Conservation (phyloP, 2,329 filamentous ascomycete genomes). For the Sporothrix dimorphospora region DNA sequence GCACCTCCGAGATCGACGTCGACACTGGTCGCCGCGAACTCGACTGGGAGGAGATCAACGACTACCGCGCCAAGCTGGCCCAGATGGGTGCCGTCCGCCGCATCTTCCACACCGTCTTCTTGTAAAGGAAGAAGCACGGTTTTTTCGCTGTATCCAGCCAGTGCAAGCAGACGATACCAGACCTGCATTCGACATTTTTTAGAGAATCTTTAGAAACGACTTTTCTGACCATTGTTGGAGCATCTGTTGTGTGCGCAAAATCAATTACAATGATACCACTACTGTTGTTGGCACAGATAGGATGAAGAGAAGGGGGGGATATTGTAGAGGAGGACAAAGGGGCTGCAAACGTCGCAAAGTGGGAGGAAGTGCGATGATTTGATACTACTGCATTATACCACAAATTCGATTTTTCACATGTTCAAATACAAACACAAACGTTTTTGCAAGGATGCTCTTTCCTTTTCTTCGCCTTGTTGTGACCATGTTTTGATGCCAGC, state of each 20-base stretch:
- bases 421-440: not conserved
- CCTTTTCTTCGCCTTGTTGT: not conserved
- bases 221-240: conserved; percentile 1
- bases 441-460: not conserved
- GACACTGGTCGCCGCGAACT: conserved; percentile 66
- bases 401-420: conserved; percentile 16
- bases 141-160: not conserved
- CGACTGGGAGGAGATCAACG: conserved; percentile 55
- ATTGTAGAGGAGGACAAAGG: not conserved
- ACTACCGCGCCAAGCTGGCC: conserved; percentile 30
- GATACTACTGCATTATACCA: conserved; percentile 21
- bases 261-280: not conserved
- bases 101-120: conserved; percentile 26
- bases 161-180: not conserved
- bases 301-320: not conserved
- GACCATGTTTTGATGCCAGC: not conserved
- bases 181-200: not conserved
- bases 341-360: not conserved
- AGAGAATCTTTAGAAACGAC: not conserved
- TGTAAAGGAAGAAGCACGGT: conserved; percentile 2
- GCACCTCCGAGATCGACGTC: conserved; percentile 64
- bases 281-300: conserved; percentile 12
- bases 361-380: not conserved
- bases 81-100: conserved; percentile 32
- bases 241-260: not conserved